phyloP scores from a whole-genome alignment of 177 flowering plant species.

The Telopea speciosissima region DNA sequence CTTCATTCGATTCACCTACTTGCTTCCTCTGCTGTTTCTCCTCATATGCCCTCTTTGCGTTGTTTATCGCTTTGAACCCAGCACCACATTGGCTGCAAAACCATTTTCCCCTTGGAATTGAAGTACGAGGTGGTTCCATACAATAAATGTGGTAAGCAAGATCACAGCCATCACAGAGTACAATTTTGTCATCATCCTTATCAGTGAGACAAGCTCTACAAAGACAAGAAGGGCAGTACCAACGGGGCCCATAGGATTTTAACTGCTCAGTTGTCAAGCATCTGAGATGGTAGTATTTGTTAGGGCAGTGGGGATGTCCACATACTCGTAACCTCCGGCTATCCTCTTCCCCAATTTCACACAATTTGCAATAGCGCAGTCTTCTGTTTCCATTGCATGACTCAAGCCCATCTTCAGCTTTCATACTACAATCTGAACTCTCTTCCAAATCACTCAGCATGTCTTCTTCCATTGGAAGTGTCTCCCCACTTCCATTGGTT shows the following conservation, averaged over 20 bases:
- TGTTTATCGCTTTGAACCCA: conserved; percentile 32
- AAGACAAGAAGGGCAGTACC: conserved; percentile 95
- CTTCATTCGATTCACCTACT: conserved; percentile 21
- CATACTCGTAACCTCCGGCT: conserved; percentile 38
- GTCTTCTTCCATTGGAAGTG: conserved; percentile 12
- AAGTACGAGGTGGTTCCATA: conserved; percentile 54
- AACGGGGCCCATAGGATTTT: conserved; percentile 37
- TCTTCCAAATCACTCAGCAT: conserved; percentile 31
- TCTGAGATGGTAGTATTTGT: conserved; percentile 54
- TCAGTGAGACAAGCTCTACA: conserved; percentile 73
- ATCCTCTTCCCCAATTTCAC: conserved; percentile 31
- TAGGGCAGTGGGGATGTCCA: conserved; percentile 44
- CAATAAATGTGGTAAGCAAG: conserved; percentile 83
- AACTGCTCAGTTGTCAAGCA: conserved; percentile 55
- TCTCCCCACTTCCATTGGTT: conserved; percentile 14
- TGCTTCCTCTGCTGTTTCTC: conserved; percentile 21
- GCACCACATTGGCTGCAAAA: conserved; percentile 53
- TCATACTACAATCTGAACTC: conserved; percentile 25
- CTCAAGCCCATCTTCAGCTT: conserved; percentile 20
- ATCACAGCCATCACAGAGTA: conserved; percentile 86
- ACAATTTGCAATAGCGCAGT: conserved; percentile 39
- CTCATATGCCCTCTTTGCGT: conserved; percentile 30
- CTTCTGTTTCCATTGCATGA: conserved; percentile 8
- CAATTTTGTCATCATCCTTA: conserved; percentile 66
- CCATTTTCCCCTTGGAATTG: conserved; percentile 74